Evolutionary conservation across 371 early-diverging fungal genomes (phyloP).

Genomic region (Dinochytrium kinnereticum): DNA sequence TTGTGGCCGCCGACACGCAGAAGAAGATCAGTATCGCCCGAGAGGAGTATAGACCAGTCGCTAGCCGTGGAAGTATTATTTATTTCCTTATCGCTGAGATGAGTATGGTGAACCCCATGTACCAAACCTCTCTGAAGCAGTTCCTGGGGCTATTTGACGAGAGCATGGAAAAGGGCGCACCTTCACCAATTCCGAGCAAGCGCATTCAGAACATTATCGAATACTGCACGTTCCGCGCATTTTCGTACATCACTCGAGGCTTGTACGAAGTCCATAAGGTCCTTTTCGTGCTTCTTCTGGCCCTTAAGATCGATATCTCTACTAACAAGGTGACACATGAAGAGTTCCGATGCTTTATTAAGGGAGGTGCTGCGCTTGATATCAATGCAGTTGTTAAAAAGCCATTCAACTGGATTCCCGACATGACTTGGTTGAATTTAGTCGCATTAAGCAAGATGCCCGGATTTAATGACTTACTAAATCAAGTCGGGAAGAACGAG

Average conservation of each 20-base stretch:
- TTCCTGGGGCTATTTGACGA: conserved; percentile 69
- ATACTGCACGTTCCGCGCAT: conserved; percentile 63
- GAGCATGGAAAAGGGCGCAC: conserved; percentile 61
- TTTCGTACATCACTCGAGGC: conserved; percentile 60
- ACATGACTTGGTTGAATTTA: conserved; percentile 67
- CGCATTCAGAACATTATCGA: conserved; percentile 69
- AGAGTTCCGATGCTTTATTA: conserved; percentile 65
- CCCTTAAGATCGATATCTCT: conserved; percentile 63
- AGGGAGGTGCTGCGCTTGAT: conserved; percentile 66
- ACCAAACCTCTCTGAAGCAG: conserved; percentile 64
- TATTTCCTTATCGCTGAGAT: conserved; percentile 70
- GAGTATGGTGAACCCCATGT: conserved; percentile 68
- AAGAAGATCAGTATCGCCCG: conserved; percentile 65
- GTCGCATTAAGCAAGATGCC: conserved; percentile 64
- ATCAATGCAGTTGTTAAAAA: conserved; percentile 66
- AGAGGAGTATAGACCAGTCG: conserved; percentile 68
- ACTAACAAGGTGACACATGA: conserved; percentile 56
- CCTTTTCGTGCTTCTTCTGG: conserved; percentile 62
- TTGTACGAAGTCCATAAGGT: conserved; percentile 67
- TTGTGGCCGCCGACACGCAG: conserved; percentile 66
- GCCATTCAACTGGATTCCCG: conserved; percentile 69
- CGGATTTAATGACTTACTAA: conserved; percentile 61
- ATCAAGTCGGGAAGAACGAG: conserved; percentile 67
- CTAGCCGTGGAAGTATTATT: conserved; percentile 61
- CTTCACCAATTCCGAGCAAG: conserved; percentile 65